Conservation (phyloP, 352 stramenopile species). For the Phytophthora lateralis region DNA sequence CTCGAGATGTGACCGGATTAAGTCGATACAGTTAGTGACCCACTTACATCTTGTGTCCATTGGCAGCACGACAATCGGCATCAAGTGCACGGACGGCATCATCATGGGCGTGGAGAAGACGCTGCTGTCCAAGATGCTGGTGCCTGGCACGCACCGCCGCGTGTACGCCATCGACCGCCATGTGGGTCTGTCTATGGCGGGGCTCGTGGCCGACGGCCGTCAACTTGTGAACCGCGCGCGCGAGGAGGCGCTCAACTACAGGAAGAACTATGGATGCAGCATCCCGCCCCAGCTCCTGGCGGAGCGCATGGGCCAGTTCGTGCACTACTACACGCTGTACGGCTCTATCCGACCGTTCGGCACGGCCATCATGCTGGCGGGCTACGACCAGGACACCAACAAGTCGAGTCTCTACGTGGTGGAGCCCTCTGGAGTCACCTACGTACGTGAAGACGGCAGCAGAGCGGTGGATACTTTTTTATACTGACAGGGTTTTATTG, state of each 20-base stretch:
- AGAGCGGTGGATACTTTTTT: neutral
- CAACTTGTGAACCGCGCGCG: conserved; percentile 96
- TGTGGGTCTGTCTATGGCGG: conserved; percentile 93
- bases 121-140: conserved; percentile 92
- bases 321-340: conserved; percentile 99
- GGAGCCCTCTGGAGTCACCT: conserved; percentile 92
- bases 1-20: neutral
- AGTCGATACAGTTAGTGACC: neutral
- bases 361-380: conserved; percentile 94
- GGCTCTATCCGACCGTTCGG: conserved; percentile 97
- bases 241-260: conserved; percentile 95
- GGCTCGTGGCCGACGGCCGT: conserved; percentile 95
- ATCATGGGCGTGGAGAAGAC: conserved; percentile 98
- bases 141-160: conserved; percentile 86
- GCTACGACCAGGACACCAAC: conserved; percentile 94
- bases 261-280: conserved; percentile 95
- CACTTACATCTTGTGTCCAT: neutral
- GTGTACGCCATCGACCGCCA: conserved; percentile 93
- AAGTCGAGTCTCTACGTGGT: conserved; percentile 92
- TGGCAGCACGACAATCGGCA: conserved; percentile 95
- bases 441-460: conserved; percentile 51
- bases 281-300: conserved; percentile 94
- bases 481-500: neutral
- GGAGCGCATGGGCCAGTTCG: conserved; percentile 95
- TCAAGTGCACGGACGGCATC: conserved; percentile 97